Evolutionary conservation across 2,329 filamentous ascomycete genomes (phyloP), one percentile per base, ranked within the genome.

Genomic region (Penicillium sp.): DNA sequence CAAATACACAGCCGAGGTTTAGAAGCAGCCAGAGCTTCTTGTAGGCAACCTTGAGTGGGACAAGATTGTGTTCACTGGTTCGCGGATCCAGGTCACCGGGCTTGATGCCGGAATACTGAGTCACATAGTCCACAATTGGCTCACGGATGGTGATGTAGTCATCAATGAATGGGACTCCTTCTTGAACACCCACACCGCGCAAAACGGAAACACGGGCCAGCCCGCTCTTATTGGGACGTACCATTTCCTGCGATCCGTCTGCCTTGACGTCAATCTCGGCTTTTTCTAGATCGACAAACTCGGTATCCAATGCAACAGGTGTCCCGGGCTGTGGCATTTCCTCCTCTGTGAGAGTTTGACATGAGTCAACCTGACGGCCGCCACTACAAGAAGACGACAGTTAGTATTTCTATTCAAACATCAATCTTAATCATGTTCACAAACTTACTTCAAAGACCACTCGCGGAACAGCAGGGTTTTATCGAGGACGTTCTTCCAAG

Each of bases 11-110:
- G 47, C 94, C 94, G 0, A 97, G 82, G 70, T 99, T 99, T 33
- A 99, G 84, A 19, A 99, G 82, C 16, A 97, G 85, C 95, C 95
- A 99, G 31, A 99, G 86, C 74, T 97, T 97, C 77, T 99, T 99
- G 81, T 97, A 99, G 1, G 91, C 92, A 57, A 90, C 84, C 72
- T 99, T 99, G 40, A 97, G 82, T 2, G 89, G 84, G 9, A 97
- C 87, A 0, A 97, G 84, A 53, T 91, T 91, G 74, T 96, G 93
- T 53, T 83, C 84, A 43, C 89, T 90, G n/a, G 84, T 82, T 55
- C 86, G 82, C 27, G 88, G 86, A 65, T 96, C 92, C 9, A 99
- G 81, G 69, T 99, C 94, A 23, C 89, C 88, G 1, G 88, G 84
- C 5, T 88, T 89, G 65, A 99, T 96, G 41, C 94, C 94, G 0